Evolutionary conservation across 2,329 filamentous ascomycete species (phyloP).

Genomic region (Talaromyces sp.): DNA sequence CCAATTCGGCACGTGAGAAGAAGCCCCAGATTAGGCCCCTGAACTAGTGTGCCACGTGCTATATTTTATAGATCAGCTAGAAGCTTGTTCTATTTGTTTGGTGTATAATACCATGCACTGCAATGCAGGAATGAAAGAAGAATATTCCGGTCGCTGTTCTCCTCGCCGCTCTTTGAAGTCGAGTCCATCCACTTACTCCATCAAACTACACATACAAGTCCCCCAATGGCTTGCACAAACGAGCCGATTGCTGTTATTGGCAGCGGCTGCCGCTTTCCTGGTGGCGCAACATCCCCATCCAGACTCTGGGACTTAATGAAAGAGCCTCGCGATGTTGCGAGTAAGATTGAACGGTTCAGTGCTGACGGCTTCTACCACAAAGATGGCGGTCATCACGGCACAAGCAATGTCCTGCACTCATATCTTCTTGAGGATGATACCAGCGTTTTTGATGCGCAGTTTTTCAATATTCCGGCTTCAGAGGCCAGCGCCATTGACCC

Average conservation of each 20-base stretch:
- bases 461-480: slow-evolving; percentile 18
- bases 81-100: not conserved
- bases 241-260: slow-evolving; percentile 18
- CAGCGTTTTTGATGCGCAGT: slow-evolving; percentile 29
- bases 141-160: not conserved
- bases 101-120: not conserved
- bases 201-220: not conserved
- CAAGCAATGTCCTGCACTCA: slow-evolving; percentile 15
- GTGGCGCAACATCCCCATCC: slow-evolving; percentile 1
- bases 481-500: slow-evolving; percentile 16
- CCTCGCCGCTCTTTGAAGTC: not conserved
- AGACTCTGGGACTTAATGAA: slow-evolving; percentile 20
- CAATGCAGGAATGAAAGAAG: not conserved
- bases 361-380: slow-evolving; percentile 8
- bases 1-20: not conserved
- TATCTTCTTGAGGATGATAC: slow-evolving; percentile 2
- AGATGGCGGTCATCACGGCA: slow-evolving; percentile 12
- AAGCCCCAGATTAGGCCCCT: not conserved
- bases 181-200: not conserved
- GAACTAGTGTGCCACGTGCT: not conserved
- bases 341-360: slow-evolving; percentile 6
- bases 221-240: not conserved
- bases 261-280: slow-evolving; percentile 15
- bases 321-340: slow-evolving; percentile 16
- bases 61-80: not conserved